Conservation (phyloP, 2,329 filamentous ascomycete genomes). For the Xylariaceae sp. region DNA sequence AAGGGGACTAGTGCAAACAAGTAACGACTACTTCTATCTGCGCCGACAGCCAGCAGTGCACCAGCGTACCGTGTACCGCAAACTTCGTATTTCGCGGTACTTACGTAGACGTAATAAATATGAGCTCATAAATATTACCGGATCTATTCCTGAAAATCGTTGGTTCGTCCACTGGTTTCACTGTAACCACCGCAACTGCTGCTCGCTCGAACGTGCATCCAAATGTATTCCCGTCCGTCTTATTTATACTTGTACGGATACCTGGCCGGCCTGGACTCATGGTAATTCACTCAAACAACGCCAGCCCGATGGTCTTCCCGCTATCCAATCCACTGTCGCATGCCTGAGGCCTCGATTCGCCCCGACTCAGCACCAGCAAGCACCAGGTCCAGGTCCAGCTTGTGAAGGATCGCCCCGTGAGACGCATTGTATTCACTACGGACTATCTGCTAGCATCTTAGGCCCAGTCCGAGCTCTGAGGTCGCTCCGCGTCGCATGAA, state of each 20-base stretch:
- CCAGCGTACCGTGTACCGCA: not conserved
- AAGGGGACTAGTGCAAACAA: not conserved
- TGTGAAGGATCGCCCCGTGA: no score
- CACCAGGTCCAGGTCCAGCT: not conserved
- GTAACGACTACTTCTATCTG: not conserved
- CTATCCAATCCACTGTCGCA: constrained; percentile 9
- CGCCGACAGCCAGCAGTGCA: not conserved
- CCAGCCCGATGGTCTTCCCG: constrained; percentile 5
- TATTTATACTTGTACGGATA: not conserved
- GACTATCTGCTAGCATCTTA: no score
- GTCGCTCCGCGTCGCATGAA: not conserved
- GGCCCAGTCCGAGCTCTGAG: no score
- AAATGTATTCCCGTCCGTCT: not conserved
- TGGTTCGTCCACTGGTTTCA: not conserved
- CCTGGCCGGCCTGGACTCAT: not conserved
- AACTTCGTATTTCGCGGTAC: not conserved
- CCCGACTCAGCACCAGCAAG: not conserved
- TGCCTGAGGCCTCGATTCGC: constrained; percentile 2
- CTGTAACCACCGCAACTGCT: not conserved
- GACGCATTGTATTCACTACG: no score
- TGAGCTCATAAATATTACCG: not conserved
- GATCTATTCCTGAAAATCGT: not conserved
- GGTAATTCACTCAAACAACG: not conserved
- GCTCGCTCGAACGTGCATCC: not conserved
- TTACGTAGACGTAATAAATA: not conserved